phyloP scores from a whole-genome alignment of 176 grass and related monocot species.

The Zoysia pacifica region DNA sequence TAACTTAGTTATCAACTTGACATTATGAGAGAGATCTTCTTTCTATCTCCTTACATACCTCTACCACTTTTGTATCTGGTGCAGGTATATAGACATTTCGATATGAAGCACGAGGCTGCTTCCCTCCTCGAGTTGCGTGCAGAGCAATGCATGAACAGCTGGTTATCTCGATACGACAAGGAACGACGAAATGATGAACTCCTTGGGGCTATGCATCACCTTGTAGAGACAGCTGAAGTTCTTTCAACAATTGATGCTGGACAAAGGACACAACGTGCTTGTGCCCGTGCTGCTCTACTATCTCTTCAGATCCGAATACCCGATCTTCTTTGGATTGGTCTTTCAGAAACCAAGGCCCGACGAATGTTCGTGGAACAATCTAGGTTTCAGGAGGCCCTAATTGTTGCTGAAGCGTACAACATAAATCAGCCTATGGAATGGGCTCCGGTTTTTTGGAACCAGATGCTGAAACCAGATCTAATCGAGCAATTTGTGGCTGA shows the following conservation, averaged over 20 bases:
- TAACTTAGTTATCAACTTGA: not conserved
- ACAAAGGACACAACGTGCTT: conserved; percentile 73
- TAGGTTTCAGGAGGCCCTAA: conserved; percentile 91
- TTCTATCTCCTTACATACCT: conserved; percentile 15
- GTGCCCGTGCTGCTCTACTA: conserved; percentile 74
- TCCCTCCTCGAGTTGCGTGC: conserved; percentile 79
- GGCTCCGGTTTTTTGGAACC: conserved; percentile 90
- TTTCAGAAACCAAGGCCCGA: conserved; percentile 77
- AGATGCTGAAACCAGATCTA: conserved; percentile 85
- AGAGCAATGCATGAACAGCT: conserved; percentile 75
- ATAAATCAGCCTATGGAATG: conserved; percentile 91
- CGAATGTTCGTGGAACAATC: conserved; percentile 80
- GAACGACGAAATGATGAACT: conserved; percentile 75
- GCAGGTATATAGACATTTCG: conserved; percentile 93
- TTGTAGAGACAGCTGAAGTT: conserved; percentile 78
- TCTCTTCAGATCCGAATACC: conserved; percentile 94
- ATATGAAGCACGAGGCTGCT: conserved; percentile 96
- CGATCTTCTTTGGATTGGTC: conserved; percentile 81
- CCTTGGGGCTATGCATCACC: conserved; percentile 83
- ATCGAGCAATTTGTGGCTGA: conserved; percentile 87
- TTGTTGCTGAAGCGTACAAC: conserved; percentile 87
- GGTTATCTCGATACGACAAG: conserved; percentile 62
- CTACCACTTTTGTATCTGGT: conserved; percentile 10
- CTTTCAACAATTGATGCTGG: conserved; percentile 94
- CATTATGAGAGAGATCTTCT: not conserved